Percentiles rank a stretch among this genome's conserved stretches.
Evolutionary conservation across 768 basidiomycete genomes (phyloP).

Genomic region (Lactarius quietus): DNA sequence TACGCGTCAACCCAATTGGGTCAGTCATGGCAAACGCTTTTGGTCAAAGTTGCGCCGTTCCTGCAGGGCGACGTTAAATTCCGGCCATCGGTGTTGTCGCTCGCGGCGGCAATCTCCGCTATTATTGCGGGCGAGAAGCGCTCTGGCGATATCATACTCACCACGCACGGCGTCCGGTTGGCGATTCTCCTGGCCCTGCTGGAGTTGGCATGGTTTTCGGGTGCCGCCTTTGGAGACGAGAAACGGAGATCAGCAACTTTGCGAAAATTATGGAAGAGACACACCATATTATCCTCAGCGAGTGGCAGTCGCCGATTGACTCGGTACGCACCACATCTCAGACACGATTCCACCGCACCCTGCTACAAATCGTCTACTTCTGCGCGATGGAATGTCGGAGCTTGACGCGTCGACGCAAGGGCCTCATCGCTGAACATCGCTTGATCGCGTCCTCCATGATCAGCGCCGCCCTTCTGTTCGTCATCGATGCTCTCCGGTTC

Average conservation of each 20-base stretch:
- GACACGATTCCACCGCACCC: constrained; percentile 70
- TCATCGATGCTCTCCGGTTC: constrained; percentile 61
- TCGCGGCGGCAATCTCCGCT: constrained; percentile 61
- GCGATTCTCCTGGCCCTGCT: constrained; percentile 69
- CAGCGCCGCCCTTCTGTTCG: constrained; percentile 58
- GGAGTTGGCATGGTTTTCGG: constrained; percentile 77
- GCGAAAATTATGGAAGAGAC: constrained; percentile 58
- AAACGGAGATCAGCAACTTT: constrained; percentile 56
- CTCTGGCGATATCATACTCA: constrained; percentile 79
- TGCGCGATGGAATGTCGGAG: constrained; percentile 60
- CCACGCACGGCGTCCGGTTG: constrained; percentile 73
- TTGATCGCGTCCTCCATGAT: constrained; percentile 56
- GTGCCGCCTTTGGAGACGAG: constrained; percentile 40
- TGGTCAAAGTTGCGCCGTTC: constrained; percentile 61
- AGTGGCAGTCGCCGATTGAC: constrained; percentile 65
- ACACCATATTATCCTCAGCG: constrained; percentile 64
- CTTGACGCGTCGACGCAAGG: constrained; percentile 46
- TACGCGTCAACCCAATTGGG: constrained; percentile 73
- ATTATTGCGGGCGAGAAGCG: constrained; percentile 66
- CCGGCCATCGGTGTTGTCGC: constrained; percentile 50
- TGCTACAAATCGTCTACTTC: constrained; percentile 80
- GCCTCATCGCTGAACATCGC: constrained; percentile 57
- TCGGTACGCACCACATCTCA: constrained; percentile 66
- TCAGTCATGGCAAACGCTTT: constrained; percentile 72
- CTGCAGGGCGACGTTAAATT: constrained; percentile 57